Evolutionary conservation across 257 asterid species (phyloP).

Genomic region (Coffea canephora): DNA sequence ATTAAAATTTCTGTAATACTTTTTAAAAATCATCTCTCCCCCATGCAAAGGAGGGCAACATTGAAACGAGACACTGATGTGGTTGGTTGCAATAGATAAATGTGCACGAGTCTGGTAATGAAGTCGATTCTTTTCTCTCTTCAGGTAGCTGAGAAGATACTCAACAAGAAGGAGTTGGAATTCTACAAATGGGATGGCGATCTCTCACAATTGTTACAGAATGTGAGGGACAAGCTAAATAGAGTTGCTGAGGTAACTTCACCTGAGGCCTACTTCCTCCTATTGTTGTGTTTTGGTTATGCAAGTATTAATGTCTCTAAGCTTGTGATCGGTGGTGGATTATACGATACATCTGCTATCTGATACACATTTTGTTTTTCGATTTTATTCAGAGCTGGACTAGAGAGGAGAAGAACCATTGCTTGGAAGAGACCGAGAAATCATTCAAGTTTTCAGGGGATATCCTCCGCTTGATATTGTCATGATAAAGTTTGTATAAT

Average conservation of each 20-base stretch:
- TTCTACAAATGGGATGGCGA: constrained; percentile 96
- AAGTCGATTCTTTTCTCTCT: background rate
- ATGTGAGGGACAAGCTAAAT: constrained; percentile 78
- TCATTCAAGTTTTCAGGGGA: constrained; percentile 89
- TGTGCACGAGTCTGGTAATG: background rate
- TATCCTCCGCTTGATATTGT: constrained; percentile 72
- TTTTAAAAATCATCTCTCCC: background rate
- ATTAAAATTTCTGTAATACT: background rate
- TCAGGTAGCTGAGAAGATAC: constrained; percentile 77
- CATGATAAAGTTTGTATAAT: constrained; percentile 28
- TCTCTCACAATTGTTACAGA: constrained; percentile 72
- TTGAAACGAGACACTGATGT: background rate
- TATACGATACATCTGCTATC: background rate
- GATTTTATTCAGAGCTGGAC: constrained; percentile 59
- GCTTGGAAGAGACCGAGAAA: constrained; percentile 89
- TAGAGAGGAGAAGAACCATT: constrained; percentile 83
- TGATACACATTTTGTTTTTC: constrained; percentile 3
- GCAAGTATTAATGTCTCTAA: background rate
- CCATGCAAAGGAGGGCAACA: background rate
- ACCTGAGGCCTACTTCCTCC: background rate
- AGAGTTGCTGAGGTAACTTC: constrained; percentile 66
- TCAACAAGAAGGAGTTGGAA: constrained; percentile 72
- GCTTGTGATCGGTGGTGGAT: background rate
- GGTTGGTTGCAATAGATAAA: background rate
- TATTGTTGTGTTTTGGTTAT: background rate